phyloP scores from a whole-genome alignment of 306 rosid genomes.

The Corylus americana region DNA sequence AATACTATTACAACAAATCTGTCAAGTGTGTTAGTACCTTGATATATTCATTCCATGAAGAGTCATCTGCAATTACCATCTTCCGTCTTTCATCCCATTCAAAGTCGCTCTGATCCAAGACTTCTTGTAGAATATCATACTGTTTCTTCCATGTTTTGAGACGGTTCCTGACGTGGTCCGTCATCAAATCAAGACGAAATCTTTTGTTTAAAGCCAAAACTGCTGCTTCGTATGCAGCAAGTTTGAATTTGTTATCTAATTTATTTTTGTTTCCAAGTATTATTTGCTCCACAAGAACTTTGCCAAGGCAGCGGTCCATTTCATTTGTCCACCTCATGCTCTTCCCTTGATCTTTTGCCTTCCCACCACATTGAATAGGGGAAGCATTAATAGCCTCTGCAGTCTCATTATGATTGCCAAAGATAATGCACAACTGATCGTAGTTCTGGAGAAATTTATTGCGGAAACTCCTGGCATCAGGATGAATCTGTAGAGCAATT shows the following conservation, averaged over 20 bases:
- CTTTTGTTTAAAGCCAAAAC: conserved; percentile 39
- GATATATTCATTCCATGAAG: conserved; percentile 48
- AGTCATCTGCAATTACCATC: conserved; percentile 51
- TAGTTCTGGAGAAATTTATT: conserved; percentile 50
- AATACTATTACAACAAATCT: neutral
- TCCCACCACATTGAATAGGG: conserved; percentile 34
- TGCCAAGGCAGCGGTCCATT: conserved; percentile 51
- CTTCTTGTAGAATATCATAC: conserved; percentile 38
- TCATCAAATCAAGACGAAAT: conserved; percentile 45
- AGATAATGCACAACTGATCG: conserved; percentile 45
- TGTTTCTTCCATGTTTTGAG: conserved; percentile 56
- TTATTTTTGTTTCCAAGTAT: conserved; percentile 45
- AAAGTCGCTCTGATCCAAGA: conserved; percentile 42
- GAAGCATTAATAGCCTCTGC: conserved; percentile 33
- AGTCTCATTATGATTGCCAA: conserved; percentile 41
- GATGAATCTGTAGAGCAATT: conserved; percentile 41
- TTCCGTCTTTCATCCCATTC: conserved; percentile 52
- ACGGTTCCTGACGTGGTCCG: conserved; percentile 50
- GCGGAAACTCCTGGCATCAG: conserved; percentile 46
- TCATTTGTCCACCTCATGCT: conserved; percentile 53
- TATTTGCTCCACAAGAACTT: conserved; percentile 48
- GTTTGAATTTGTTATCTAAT: conserved; percentile 42
- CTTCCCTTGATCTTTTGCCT: conserved; percentile 39
- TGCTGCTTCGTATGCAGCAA: conserved; percentile 52
- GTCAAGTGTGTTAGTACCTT: conserved; percentile 37